A percentile compares a stretch with the other conserved stretches of the same genome.
phyloP scores from a whole-genome alignment of 768 basidiomycete genomes.

The Austroboletus eburneus region DNA sequence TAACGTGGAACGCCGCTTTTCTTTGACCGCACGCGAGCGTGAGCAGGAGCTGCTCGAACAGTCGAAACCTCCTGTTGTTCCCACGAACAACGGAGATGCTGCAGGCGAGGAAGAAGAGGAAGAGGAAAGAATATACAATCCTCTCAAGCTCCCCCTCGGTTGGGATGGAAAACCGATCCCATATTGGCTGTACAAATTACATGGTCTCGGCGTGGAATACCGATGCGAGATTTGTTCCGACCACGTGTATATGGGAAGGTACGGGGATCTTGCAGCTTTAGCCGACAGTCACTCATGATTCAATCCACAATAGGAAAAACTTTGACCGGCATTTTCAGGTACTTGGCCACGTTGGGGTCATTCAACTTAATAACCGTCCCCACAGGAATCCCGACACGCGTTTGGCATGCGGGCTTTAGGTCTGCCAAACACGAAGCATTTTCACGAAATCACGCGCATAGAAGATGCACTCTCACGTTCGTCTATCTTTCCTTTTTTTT shows the following conservation, averaged over 20 bases:
- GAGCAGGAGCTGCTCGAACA: constrained; percentile 89
- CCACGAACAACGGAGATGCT: constrained; percentile 40
- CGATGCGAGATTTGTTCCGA: constrained; percentile 97
- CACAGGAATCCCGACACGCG: constrained; percentile 88
- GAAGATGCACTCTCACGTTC: constrained; percentile 91
- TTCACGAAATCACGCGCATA: constrained; percentile 97
- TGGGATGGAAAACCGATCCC: constrained; percentile 99
- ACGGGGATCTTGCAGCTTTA: constrained; percentile 18
- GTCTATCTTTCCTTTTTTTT: constrained; percentile 32
- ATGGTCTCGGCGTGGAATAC: constrained; percentile 97
- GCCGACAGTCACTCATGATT: constrained; percentile 13
- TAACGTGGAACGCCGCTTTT: constrained; percentile 94
- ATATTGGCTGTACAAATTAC: constrained; percentile 97
- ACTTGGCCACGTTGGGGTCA: constrained; percentile 3
- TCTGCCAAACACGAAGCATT: constrained; percentile 97
- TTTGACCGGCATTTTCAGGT: constrained; percentile 96
- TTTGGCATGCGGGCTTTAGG: constrained; percentile 98
- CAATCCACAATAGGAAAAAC: constrained; percentile 63
- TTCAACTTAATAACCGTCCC: constrained; percentile 20
- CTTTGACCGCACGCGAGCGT: constrained; percentile 94
- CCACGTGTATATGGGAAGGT: constrained; percentile 95
- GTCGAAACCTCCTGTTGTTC: constrained; percentile 44
- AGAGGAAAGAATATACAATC: constrained; percentile 97
- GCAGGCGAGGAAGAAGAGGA: constrained; percentile 84
- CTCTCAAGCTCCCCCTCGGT: constrained; percentile 91